phyloP scores from a whole-genome alignment of 495 filamentous ascomycete species.

The Hypomontagnella submonticulosa region DNA sequence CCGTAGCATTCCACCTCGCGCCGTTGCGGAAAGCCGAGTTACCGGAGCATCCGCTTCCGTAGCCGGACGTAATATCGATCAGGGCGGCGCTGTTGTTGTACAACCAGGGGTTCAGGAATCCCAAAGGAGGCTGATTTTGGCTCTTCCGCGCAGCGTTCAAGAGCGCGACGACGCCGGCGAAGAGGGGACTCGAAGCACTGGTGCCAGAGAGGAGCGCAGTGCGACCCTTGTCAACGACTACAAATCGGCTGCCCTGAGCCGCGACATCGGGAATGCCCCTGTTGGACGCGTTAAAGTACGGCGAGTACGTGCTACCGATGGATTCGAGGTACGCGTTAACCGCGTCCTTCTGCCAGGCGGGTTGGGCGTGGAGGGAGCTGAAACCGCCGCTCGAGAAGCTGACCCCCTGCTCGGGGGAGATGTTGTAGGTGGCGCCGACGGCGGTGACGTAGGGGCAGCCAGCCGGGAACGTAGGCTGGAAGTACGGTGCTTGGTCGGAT shows the following conservation, averaged over 20 bases:
- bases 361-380: conserved; percentile 70
- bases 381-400: conserved; percentile 76
- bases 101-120: conserved; percentile 72
- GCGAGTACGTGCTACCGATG: conserved; percentile 57
- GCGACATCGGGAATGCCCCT: conserved; percentile 72
- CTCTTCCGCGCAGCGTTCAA: conserved; percentile 70
- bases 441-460: conserved; percentile 79
- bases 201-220: conserved; percentile 61
- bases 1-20: conserved; percentile 52
- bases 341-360: conserved; percentile 68
- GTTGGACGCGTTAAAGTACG: conserved; percentile 63
- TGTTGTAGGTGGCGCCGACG: conserved; percentile 71
- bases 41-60: conserved; percentile 65
- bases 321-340: conserved; percentile 67
- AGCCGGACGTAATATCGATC: conserved; percentile 69
- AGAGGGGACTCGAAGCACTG: conserved; percentile 52
- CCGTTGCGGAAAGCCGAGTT: conserved; percentile 62
- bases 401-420: conserved; percentile 67
- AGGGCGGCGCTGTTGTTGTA: conserved; percentile 69
- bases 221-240: conserved; percentile 58
- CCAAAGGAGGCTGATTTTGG: conserved; percentile 64
- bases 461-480: conserved; percentile 77
- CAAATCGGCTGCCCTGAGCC: conserved; percentile 67
- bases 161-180: conserved; percentile 63
- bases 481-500: conserved; percentile 73